Base-by-base conservation (phyloP, 768 basidiomycete species). In the Fomitopsis serialis region DNA sequence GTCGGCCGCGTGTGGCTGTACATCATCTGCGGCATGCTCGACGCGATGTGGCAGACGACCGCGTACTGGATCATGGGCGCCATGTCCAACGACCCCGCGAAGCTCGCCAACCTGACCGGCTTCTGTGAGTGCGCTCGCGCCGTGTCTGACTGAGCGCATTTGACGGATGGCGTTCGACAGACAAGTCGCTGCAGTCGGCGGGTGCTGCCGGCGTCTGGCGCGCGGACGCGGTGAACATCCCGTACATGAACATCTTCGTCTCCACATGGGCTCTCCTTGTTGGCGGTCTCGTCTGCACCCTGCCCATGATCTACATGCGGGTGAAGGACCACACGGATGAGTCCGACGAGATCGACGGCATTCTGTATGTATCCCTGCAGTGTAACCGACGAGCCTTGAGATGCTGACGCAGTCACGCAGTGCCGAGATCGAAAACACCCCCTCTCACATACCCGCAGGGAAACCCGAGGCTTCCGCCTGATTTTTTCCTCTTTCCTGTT, bases 51-150 rank as follows among this genome's bases (percentile, higher is more conserved):
- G 87, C 91, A 92, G 66, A 90, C 87, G 1, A 81, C 82, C 0
- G 81, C 84, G 5, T 89, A 90, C 66, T 89, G 87, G 87, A 72
- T 88, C 60, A 85, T 89, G 79, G 89, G 89, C 37, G 85, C 87
- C 12, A 88, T 93, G 84, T 88, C 87, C 21, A 91, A 92, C 59
- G 83, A 91, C 66, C 81, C 87, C 8, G 79, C 77, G 1, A 89
- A 89, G 64, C 79, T 92, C 21, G 89, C 89, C 0, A 78, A 89
- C 63, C 85, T 92, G 61, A 74, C 84, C 15, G 91, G 90, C 40
- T 88, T 92, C 62, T 92, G 89, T 91, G 64, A 60, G 86, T 77
- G 56, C 32, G 34, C 46, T 24, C n/a, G n/a, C n/a, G n/a, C n/a
- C n/a, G n/a, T n/a, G n/a, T n/a, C n/a, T n/a, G n/a, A n/a, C 50